Evolutionary conservation across 2,329 filamentous ascomycete genomes (phyloP).

Genomic region (Calonectria pauciramosa): DNA sequence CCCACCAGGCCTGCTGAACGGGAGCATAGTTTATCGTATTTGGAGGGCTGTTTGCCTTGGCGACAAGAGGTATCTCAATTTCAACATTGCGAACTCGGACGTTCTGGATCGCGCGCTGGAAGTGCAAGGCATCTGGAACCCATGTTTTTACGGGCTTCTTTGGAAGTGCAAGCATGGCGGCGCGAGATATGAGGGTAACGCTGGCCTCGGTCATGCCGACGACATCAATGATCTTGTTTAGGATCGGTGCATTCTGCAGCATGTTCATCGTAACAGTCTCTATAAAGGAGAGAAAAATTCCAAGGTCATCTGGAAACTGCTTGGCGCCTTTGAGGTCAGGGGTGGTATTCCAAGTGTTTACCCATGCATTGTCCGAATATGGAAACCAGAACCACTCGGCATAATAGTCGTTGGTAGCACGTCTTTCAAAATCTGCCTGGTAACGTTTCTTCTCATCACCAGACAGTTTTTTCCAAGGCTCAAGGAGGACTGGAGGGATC

Average conservation of each 20-base stretch:
- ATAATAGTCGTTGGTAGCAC: background rate
- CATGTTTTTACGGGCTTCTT: background rate
- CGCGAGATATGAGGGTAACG: background rate
- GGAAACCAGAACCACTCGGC: slow-evolving; percentile 3
- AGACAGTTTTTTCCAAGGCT: background rate
- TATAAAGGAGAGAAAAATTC: background rate
- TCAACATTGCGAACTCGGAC: background rate
- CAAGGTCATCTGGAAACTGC: background rate
- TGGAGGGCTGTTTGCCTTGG: background rate
- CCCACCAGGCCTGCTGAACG: background rate
- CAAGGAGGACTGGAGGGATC: background rate
- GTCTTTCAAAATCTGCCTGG: background rate
- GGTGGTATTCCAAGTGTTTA: background rate
- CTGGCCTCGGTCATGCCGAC: background rate
- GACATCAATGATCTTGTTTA: background rate
- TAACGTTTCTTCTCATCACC: background rate
- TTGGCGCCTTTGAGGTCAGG: background rate
- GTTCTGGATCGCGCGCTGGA: background rate
- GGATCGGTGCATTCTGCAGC: background rate
- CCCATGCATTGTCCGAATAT: background rate
- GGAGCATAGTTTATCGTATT: background rate
- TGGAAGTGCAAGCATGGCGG: background rate
- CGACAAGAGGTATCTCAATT: background rate
- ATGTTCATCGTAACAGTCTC: background rate
- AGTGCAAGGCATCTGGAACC: background rate